Base-by-base conservation (phyloP, 768 basidiomycete species). In the Auriscalpium microsporum region DNA sequence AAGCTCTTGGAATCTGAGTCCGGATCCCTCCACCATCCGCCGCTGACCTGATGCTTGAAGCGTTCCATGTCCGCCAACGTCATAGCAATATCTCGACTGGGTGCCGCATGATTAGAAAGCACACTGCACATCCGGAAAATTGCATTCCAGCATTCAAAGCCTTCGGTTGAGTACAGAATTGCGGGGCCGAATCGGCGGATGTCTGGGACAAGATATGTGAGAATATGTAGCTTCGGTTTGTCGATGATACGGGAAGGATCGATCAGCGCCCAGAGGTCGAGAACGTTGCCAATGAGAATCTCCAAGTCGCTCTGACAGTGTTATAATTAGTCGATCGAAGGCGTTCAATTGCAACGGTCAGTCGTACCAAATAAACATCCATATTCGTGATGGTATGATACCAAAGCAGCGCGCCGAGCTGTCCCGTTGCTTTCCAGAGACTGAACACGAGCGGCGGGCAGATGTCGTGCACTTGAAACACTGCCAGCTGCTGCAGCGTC, bases 61-160 rank as follows among this genome's bases (percentile, higher is more conserved):
- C 52, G 33, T 14, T 75, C 66, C 28, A 67, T 64, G 1, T 61
- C 52, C 0, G 69, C 62, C 7, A 76, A 63, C 11, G 70, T 58
- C 5, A 56, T 37, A 0, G 74, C 74, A 48, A 76, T 72, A 51
- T 73, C 70, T 1, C 71, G 70, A 44, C 77, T 75, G 10, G 75
- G 73, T 0, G 74, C 68, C 10, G 65, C 67, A 28, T 74, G 75
- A 47, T 77, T 77, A 8, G 67, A 69, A 14, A 67, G 60, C n/a
- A 76, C 63, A 0, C 71, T 73, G 42, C 71, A 72, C 19, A 62
- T 57, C 1, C 72, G 62, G 54, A 75, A 76, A 5, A 76, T 62
- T 3, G 65, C 68, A 60, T 77, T 75, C 58, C 67, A 76, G 21
- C 63, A 66, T 55, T 76, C 75, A 55, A 67, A 73, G 0, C 57